Base-by-base conservation (phyloP, 768 basidiomycete species). In the Hygrophoropsis aurantiaca region DNA sequence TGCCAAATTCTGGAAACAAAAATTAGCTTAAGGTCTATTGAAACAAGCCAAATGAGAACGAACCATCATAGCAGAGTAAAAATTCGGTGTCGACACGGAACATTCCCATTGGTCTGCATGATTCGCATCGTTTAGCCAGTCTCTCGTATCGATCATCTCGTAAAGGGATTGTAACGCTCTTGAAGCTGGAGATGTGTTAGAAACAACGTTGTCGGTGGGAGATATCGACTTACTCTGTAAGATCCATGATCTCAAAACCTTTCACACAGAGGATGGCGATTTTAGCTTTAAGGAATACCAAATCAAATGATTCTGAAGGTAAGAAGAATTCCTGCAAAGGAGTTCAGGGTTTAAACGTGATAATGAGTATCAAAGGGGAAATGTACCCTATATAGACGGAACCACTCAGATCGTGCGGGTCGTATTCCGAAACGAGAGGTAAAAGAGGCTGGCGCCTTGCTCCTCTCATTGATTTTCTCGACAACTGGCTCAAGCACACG, bases 231-330 rank as follows among this genome's bases (percentile, higher is more conserved):
- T 71, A 95, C 90, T 94, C 90, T 19, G 84, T 82, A 34, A 97
- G 77, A 57, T 97, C 92, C 89, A 98, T 97, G 58, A 97, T 95
- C 66, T 97, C 94, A 58, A 97, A 97, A 33, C 94, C 94, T 60
- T 90, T 91, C 0, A 89, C 84, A 56, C 94, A 94, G 23, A 97
- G 78, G 47, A 99, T 89, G 3, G 90, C 94, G 52, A 99, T 88
- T 69, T 88, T 90, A 8, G 89, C 88, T 63, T 94, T 94, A 47
- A 97, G 73, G 78, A 97, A 98, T 51, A 93, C 84, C 35, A 97
- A 74, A 60, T 92, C 89, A 53, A 83, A 91, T 0, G 94, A 86
- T 61, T 97, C 93, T 0, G 89, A 92, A 2, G 90, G 92, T 40
- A 95, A 67, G 80, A 91, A 94, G 70, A 94, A 95, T 69, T 94